Evolutionary conservation across 1,284 basidiomycete genomes (phyloP).

Genomic region (Ceratobasidium sp.): DNA sequence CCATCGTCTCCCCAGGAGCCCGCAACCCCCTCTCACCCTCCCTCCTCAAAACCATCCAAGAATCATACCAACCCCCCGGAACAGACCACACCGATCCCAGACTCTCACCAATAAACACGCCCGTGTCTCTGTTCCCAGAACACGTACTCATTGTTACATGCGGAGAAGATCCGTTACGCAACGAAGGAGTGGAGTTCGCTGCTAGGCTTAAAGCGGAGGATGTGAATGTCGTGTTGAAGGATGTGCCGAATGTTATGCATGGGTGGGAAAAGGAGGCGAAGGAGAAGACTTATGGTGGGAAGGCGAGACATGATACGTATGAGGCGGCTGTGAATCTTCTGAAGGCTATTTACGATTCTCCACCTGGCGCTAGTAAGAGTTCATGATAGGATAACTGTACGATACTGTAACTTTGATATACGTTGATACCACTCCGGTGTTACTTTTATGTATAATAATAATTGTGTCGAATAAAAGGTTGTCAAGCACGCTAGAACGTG

Average conservation of each 20-base stretch:
- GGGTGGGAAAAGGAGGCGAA: constrained; percentile 27
- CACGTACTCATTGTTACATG: constrained; percentile 18
- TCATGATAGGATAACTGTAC: too few species aligned
- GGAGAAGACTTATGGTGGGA: neutral
- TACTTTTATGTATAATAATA: too few species aligned
- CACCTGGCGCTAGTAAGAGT: too few species aligned
- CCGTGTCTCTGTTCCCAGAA: constrained; percentile 8
- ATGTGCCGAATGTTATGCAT: constrained; percentile 13
- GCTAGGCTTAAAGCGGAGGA: constrained; percentile 13
- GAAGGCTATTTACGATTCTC: constrained; percentile 5
- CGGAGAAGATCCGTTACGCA: constrained; percentile 10
- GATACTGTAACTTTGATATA: too few species aligned
- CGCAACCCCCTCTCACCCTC: neutral
- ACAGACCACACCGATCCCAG: constrained; percentile 20
- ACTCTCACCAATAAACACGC: constrained; percentile 15
- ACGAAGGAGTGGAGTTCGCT: constrained; percentile 10
- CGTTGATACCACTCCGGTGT: too few species aligned
- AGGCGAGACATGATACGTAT: constrained; percentile 12
- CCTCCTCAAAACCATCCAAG: neutral
- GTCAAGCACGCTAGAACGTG: too few species aligned
- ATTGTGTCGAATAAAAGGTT: too few species aligned
- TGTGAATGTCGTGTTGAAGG: constrained; percentile 21
- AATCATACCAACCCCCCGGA: constrained; percentile 3
- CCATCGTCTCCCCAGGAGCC: neutral
- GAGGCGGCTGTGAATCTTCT: constrained; percentile 18